A percentile compares a stretch with the other conserved stretches of the same genome.
Conservation (phyloP, 2,329 filamentous ascomycete genomes). For the Botryotinia narcissicola region DNA sequence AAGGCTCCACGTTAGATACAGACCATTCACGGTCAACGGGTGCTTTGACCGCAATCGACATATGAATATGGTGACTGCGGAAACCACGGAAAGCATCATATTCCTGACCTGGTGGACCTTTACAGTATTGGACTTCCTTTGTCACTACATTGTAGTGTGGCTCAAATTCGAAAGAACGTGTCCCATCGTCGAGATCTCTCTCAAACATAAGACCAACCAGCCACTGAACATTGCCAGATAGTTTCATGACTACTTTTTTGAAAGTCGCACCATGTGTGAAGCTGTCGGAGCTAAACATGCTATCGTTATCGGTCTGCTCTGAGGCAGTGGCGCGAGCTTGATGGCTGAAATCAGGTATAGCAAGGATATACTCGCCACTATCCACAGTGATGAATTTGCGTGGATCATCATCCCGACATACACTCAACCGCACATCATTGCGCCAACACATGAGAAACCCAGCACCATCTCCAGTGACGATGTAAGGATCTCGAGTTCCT, state of each 20-base stretch:
- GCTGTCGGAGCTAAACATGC: conserved; percentile 54
- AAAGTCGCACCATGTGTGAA: conserved; percentile 77
- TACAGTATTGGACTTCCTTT: conserved; percentile 74
- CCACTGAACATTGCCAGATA: conserved; percentile 95
- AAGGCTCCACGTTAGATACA: conserved; percentile 69
- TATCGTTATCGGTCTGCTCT: conserved; percentile 57
- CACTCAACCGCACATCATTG: conserved; percentile 83
- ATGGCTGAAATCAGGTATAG: conserved; percentile 88
- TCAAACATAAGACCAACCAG: conserved; percentile 90
- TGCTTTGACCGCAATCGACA: conserved; percentile 87
- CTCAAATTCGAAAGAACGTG: conserved; percentile 81
- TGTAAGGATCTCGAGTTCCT: conserved; percentile 87
- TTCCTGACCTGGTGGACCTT: conserved; percentile 50
- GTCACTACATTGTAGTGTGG: conserved; percentile 91
- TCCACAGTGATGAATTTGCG: conserved; percentile 94
- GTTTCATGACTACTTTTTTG: conserved; percentile 98
- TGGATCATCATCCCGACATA: conserved; percentile 82
- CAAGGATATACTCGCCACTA: conserved; percentile 91
- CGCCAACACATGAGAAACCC: conserved; percentile 99
- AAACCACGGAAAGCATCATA: conserved; percentile 98
- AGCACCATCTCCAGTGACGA: conserved; percentile 86
- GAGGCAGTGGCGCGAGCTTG: conserved; percentile 62
- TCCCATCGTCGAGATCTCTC: conserved; percentile 67
- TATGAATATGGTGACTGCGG: conserved; percentile 91
- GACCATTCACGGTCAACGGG: conserved; percentile 86